Evolutionary conservation across 163 green algal species (phyloP).

Genomic region (Chloromonas sp.): DNA sequence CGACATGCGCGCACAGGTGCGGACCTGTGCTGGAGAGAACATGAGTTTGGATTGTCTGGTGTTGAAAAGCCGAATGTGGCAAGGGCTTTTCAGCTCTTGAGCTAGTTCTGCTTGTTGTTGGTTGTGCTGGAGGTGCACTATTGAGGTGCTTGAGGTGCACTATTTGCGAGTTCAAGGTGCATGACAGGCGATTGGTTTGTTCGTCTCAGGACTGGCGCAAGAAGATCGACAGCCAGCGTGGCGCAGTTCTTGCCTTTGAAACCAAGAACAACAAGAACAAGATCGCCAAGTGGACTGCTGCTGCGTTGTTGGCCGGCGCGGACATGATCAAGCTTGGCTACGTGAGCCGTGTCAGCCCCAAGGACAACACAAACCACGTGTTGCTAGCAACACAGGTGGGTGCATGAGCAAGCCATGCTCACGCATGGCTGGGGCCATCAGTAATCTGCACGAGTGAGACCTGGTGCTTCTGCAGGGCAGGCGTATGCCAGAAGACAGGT

Average conservation of each 20-base stretch:
- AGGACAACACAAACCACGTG: constrained; percentile 82
- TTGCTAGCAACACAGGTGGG: constrained; percentile 85
- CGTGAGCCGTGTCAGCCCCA: constrained; percentile 62
- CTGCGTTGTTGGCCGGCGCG: constrained; percentile 76
- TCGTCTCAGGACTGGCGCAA: constrained; percentile 83
- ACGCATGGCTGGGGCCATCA: no score
- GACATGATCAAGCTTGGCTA: constrained; percentile 97
- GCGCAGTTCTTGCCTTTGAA: constrained; percentile 95
- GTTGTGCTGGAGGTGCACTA: no score
- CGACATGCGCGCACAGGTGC: constrained; percentile 56
- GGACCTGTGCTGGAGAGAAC: neutral
- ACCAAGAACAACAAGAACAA: constrained; percentile 99
- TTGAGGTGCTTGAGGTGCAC: no score
- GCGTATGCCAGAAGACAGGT: no score
- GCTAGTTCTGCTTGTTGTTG: no score
- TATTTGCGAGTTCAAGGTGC: no score
- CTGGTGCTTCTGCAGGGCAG: no score
- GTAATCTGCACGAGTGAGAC: no score
- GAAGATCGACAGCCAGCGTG: constrained; percentile 94
- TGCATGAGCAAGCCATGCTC: neutral
- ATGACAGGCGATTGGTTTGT: no score
- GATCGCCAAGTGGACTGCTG: constrained; percentile 89
- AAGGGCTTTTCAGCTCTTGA: neutral
- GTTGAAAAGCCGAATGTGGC: neutral
- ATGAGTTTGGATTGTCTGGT: neutral